A percentile compares a stretch with the other conserved stretches of the same genome.
Evolutionary conservation across 805 yeast species (phyloP).

Genomic region (Tanozyma kutaoensis): DNA sequence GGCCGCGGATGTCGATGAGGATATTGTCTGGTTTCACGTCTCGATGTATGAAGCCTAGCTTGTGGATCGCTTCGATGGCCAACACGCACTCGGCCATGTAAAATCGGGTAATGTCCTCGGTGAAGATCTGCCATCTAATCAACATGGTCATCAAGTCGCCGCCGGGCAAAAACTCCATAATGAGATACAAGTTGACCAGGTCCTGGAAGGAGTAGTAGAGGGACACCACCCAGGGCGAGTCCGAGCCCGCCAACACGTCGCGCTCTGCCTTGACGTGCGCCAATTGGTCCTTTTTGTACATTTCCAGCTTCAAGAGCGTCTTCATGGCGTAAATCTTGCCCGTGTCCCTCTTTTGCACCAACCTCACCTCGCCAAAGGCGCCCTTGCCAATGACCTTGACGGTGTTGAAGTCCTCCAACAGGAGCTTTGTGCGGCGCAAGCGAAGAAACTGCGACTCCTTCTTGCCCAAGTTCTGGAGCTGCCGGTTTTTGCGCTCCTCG

Average conservation of each 20-base stretch:
- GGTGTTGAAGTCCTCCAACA: neutral
- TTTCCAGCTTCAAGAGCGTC: slow-evolving; percentile 78
- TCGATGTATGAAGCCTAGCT: slow-evolving; percentile 87
- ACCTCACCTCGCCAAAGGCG: slow-evolving; percentile 93
- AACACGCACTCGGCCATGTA: slow-evolving; percentile 94
- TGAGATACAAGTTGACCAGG: slow-evolving; percentile 56
- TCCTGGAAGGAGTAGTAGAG: slow-evolving; percentile 76
- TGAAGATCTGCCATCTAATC: slow-evolving; percentile 85
- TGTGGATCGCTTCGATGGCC: slow-evolving; percentile 90
- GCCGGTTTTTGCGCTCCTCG: slow-evolving; percentile 77
- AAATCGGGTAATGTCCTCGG: slow-evolving; percentile 86
- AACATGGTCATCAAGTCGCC: slow-evolving; percentile 92
- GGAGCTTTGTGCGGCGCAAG: slow-evolving; percentile 53
- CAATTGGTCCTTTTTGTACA: slow-evolving; percentile 88
- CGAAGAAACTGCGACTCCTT: slow-evolving; percentile 82
- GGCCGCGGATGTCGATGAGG: slow-evolving; percentile 67
- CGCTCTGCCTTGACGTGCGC: slow-evolving; percentile 95
- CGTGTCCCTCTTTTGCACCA: slow-evolving; percentile 86
- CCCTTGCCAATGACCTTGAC: slow-evolving; percentile 76
- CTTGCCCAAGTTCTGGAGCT: slow-evolving; percentile 69
- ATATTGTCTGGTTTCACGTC: slow-evolving; percentile 97
- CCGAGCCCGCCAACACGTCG: slow-evolving; percentile 85
- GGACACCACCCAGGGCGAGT: slow-evolving; percentile 82
- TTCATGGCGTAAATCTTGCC: slow-evolving; percentile 94
- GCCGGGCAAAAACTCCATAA: slow-evolving; percentile 70